These are phyloP conservation scores for Alternaria gaisen DNA, from an alignment of 2,329 filamentous ascomycete species.

Conservation along the genomic window DNA sequence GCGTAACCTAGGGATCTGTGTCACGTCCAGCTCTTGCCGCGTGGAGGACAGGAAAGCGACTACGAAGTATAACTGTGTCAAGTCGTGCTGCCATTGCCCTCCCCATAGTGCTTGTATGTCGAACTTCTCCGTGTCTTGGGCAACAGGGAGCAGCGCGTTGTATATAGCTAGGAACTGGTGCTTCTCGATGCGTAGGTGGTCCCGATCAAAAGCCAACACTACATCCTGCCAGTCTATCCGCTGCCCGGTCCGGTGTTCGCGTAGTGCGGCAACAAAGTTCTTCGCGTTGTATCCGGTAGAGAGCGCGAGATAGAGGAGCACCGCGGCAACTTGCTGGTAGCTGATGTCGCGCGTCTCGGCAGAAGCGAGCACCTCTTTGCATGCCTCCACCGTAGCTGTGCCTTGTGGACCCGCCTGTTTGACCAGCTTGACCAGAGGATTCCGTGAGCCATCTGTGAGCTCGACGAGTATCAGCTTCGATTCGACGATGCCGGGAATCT, in stretches of 20 bases:
- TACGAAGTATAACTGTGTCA: slow-evolving; percentile 93
- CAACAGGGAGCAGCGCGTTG: slow-evolving; percentile 77
- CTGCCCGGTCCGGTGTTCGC: slow-evolving; percentile 63
- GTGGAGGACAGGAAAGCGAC: slow-evolving; percentile 82
- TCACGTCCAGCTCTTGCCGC: slow-evolving; percentile 80
- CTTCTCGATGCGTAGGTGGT: slow-evolving; percentile 76
- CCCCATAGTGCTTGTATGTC: slow-evolving; percentile 93
- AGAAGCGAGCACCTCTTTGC: slow-evolving; percentile 66
- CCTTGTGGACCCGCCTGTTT: slow-evolving; percentile 78
- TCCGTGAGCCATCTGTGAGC: slow-evolving; percentile 67
- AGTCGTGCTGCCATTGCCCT: slow-evolving; percentile 82
- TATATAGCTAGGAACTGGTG: slow-evolving; percentile 84
- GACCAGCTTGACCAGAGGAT: slow-evolving; percentile 70
- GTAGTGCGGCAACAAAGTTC: slow-evolving; percentile 68
- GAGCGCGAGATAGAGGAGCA: slow-evolving; percentile 75
- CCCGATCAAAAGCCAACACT: slow-evolving; percentile 81
- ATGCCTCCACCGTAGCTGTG: slow-evolving; percentile 77
- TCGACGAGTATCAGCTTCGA: slow-evolving; percentile 75
- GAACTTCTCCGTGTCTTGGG: slow-evolving; percentile 68
- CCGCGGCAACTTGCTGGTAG: slow-evolving; percentile 83
- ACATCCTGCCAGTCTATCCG: slow-evolving; percentile 74
- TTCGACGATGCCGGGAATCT: slow-evolving; percentile 75
- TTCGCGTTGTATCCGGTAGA: slow-evolving; percentile 72
- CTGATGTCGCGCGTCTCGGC: slow-evolving; percentile 71
- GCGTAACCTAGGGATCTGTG: slow-evolving; percentile 82